Evolutionary conservation across 805 yeast genomes (phyloP), one percentile per base, ranked within the genome.

Genomic region (Candida ponderosae): DNA sequence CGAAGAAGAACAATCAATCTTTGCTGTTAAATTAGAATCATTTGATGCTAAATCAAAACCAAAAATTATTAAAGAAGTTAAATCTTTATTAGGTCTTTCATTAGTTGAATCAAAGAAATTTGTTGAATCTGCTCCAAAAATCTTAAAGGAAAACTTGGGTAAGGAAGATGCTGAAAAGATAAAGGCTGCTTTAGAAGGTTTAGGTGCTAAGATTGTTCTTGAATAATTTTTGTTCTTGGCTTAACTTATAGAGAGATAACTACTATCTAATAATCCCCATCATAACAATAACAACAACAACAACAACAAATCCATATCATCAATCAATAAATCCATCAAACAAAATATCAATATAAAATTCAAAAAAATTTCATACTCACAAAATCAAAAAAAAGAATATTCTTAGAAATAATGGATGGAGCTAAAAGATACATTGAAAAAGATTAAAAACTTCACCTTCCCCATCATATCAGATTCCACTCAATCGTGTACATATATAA

Each of bases 141-240:
- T 84, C 33, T 72, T 93, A 63, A 93, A 93, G 70, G 99, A 93
- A 54, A 87, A 88, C 53, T 88, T 93, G 43, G 81, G 95, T 44
- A 93, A 93, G 74, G 99, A 86, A 59, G 99, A 93, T 54, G 97
- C 97, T 48, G 97, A 90, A 56, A 88, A 89, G 75, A 82, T 93
- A 60, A 90, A 93, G 72, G 72, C 84, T 43, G 79, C 95, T 44
- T 74, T 93, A 58, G 98, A 93, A 70, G 93, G 78, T 37, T 74
- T 90, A 53, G 98, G 98, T 62, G 98, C 95, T 47, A 93, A 93
- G 75, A 74, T 93, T 56, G 51, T 76, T 40, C 70, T 93, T 60
- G 99, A 93, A 72, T 93, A 79, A 64, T 6, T 24, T 24, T 11
- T 11, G 14, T 13, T 26, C 24, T 37, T n/a, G 19, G 6, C 5